Percentiles rank a stretch among this genome's conserved stretches.
Evolutionary conservation across 768 basidiomycete species (phyloP).

Genomic region (Leccinum broughii): DNA sequence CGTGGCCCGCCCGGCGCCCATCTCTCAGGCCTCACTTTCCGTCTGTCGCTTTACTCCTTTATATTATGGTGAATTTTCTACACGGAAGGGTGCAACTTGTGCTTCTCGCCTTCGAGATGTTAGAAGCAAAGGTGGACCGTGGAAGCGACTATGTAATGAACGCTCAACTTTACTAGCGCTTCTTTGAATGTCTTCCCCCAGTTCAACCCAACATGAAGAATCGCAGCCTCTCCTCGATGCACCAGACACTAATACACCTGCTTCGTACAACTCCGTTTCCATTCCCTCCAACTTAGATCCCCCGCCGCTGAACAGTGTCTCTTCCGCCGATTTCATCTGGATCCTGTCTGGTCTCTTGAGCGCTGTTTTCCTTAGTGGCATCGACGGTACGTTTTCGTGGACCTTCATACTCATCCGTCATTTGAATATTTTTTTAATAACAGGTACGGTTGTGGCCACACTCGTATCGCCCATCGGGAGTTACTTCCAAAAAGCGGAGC

Average conservation of each 20-base stretch:
- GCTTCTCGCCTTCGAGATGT: too few relatives aligned
- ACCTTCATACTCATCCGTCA: background rate
- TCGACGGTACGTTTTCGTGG: background rate
- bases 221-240: background rate
- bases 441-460: constrained; percentile 22
- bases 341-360: background rate
- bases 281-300: background rate
- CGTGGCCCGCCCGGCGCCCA: too few relatives aligned
- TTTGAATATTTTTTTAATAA: constrained; percentile 37
- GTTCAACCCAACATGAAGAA: background rate
- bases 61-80: too few relatives aligned
- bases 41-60: too few relatives aligned
- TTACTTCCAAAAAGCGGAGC: constrained; percentile 42
- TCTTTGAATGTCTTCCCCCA: too few relatives aligned
- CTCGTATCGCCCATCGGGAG: background rate
- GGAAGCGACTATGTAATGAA: too few relatives aligned
- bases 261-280: background rate
- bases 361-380: background rate
- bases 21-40: too few relatives aligned
- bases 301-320: background rate
- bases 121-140: too few relatives aligned
- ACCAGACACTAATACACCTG: background rate
- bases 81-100: too few relatives aligned
- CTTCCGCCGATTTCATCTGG: background rate
- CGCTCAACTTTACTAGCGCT: too few relatives aligned